phyloP scores from a whole-genome alignment of 495 filamentous ascomycete genomes.

The Penicillium macrosclerotiorum region DNA sequence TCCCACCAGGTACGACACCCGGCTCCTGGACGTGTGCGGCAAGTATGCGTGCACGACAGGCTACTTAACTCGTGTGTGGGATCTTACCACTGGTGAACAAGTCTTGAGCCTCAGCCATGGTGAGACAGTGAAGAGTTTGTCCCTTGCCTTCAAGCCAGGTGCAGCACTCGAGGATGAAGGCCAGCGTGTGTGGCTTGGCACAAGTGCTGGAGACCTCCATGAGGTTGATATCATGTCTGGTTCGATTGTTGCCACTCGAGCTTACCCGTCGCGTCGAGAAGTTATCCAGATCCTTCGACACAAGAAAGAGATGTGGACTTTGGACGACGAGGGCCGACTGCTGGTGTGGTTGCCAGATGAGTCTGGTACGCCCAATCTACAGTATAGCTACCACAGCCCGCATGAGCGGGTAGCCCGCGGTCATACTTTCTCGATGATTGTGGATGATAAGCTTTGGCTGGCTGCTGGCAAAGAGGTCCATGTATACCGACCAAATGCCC shows the following conservation, averaged over 20 bases:
- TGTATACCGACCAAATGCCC: constrained; percentile 69
- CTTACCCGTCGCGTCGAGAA: constrained; percentile 76
- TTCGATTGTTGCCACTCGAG: constrained; percentile 60
- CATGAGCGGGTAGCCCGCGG: constrained; percentile 73
- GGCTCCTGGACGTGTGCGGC: constrained; percentile 82
- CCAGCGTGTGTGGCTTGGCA: constrained; percentile 84
- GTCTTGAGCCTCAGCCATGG: constrained; percentile 77
- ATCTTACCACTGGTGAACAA: constrained; percentile 73
- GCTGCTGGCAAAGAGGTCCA: constrained; percentile 85
- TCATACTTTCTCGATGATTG: constrained; percentile 82
- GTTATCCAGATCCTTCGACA: constrained; percentile 85
- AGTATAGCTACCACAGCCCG: constrained; percentile 57
- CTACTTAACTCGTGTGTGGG: constrained; percentile 83
- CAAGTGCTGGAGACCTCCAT: constrained; percentile 77
- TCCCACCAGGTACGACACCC: constrained; percentile 76
- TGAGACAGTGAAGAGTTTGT: constrained; percentile 73
- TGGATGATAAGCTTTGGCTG: constrained; percentile 80
- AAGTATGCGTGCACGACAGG: constrained; percentile 84
- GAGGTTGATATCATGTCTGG: constrained; percentile 79
- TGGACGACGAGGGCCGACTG: constrained; percentile 87
- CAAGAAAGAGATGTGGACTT: constrained; percentile 87
- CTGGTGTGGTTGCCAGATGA: constrained; percentile 84
- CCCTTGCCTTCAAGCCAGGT: constrained; percentile 82
- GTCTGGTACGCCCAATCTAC: constrained; percentile 68
- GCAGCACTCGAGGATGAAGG: constrained; percentile 75